Conservation (phyloP, 495 filamentous ascomycete genomes). For the Penicillium manginii region DNA sequence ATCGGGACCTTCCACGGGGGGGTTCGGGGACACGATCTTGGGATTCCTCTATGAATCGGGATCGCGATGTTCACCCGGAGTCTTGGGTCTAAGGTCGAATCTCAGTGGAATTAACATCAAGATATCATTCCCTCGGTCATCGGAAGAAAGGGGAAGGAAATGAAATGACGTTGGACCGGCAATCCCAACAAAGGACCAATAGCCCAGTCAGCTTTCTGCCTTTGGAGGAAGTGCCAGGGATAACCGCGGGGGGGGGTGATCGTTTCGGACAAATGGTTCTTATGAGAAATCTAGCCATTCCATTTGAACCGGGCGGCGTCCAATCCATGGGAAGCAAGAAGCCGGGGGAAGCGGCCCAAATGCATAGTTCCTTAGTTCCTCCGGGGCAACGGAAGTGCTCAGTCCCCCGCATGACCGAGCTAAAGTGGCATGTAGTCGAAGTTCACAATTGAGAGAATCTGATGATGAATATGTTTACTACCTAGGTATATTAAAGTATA, state of each 20-base stretch:
- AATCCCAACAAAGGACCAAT: background rate
- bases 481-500: too few relatives aligned
- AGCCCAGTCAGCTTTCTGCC: background rate
- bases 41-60: background rate
- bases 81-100: background rate
- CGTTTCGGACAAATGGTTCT: constrained; percentile 26
- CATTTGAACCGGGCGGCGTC: background rate
- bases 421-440: background rate
- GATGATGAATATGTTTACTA: too few relatives aligned
- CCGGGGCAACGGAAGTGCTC: constrained; percentile 50
- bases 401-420: constrained; percentile 45
- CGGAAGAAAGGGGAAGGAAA: constrained; percentile 4
- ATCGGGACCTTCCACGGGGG: background rate
- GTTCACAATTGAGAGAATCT: background rate
- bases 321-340: background rate
- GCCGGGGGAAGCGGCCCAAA: constrained; percentile 2
- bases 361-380: constrained; percentile 23
- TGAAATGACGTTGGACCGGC: background rate
- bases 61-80: background rate
- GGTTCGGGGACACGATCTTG: background rate
- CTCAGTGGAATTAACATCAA: too few relatives aligned
- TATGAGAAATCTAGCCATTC: constrained; percentile 1
- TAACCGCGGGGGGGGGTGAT: constrained; percentile 4
- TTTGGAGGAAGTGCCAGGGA: background rate
- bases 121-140: background rate